phyloP scores from a whole-genome alignment of 768 basidiomycete genomes.

The Boletus coccyginus region DNA sequence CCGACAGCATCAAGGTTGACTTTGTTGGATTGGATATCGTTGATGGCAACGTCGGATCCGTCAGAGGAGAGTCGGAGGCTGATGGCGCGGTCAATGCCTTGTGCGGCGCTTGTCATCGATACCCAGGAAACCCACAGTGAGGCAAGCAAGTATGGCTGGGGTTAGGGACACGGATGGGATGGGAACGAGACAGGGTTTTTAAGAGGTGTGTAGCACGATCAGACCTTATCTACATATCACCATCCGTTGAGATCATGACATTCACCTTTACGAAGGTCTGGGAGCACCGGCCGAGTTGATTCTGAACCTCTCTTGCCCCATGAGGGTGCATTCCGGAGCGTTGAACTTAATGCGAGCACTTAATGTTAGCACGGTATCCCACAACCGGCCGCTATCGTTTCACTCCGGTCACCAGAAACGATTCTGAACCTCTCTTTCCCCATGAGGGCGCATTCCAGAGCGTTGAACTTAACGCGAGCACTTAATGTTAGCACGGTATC shows the following conservation, averaged over 20 bases:
- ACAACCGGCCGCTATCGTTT: too few relatives aligned
- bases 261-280: not conserved
- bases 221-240: too few relatives aligned
- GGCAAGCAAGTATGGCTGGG: not conserved
- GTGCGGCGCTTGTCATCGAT: conserved; percentile 44
- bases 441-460: not conserved
- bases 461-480: not conserved
- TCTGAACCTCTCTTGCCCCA: not conserved
- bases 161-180: not conserved
- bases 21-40: conserved; percentile 33
- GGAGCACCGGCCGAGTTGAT: not conserved
- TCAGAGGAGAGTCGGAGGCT: conserved; percentile 36
- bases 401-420: not conserved
- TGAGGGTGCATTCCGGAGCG: not conserved
- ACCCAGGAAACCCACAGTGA: not conserved
- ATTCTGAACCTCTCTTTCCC: not conserved
- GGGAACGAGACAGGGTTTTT: not conserved
- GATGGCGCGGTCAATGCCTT: conserved; percentile 49
- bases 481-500: too few relatives aligned
- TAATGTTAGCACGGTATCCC: too few relatives aligned
- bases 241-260: not conserved
- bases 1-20: conserved; percentile 2
- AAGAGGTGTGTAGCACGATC: too few relatives aligned
- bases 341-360: not conserved
- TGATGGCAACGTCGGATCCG: conserved; percentile 47